Base-by-base conservation (phyloP, 1,284 basidiomycete genomes). In the Xanthoconium separans region DNA sequence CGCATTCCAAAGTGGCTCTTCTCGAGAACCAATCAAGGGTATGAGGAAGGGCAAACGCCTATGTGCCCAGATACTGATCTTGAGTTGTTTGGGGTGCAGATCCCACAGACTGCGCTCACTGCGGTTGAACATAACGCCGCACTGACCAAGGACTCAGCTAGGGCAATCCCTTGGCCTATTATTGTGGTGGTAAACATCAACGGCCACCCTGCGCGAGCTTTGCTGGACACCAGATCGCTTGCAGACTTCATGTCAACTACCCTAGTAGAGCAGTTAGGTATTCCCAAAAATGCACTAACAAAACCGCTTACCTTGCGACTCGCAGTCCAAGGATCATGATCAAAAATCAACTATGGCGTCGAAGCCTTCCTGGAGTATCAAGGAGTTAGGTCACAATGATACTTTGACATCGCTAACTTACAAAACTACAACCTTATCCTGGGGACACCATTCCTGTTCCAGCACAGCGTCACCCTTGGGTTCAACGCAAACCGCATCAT, bases 181-280 rank as follows among this genome's bases (percentile, higher is more conserved):
- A 64, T 74, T 0, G 56, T 77, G 0, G 56, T 69, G 0, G 67
- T 69, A 0, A 44, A 60, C 0, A 46, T 78, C 0, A 71, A 76
- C 56, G 74, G 70, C 0, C 58, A 71, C 1, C 62, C 68, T 0
- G 62, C 60, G 1, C 41, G 61, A 0, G 72, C 72, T 0, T 49
- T 77, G 11, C 29, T 77, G 0, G 70, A 77, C 44, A 59, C 68
- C 0, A 73, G 74, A 0, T 77, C 72, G 0, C 58, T 75, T 2
- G 66, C 68, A 0, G 73, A 78, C 43, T 74, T 77, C 44, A 63
- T 79, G 47, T 77, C 72, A 2, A 69, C 68, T 0, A 69, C 56
- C 2, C 27, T 77, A 1, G 74, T 61, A 0, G 70, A 76, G 47
- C 72, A 75, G 47, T 50, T 76, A 0, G 57, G 61, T 1, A 9